These are phyloP conservation scores for Arabidopsis hybrid DNA, from an alignment of 441 rosid species.

Conservation along the genomic window DNA sequence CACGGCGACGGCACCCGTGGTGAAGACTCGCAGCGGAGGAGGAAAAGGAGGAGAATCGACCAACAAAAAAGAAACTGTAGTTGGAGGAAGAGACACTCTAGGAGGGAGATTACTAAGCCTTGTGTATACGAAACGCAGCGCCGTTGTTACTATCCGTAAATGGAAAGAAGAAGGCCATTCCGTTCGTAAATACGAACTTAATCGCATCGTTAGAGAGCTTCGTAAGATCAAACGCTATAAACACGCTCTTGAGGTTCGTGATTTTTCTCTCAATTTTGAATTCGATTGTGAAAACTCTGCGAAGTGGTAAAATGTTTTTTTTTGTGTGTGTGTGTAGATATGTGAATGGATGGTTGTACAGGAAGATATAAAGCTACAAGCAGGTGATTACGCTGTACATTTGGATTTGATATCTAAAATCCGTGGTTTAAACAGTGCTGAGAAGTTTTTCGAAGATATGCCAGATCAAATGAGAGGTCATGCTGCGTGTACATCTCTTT, in stretches of 20 bases:
- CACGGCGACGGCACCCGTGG: slow-evolving; percentile 1
- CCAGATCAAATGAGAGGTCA: slow-evolving; percentile 75
- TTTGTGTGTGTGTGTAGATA: slow-evolving; percentile 51
- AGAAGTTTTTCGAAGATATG: slow-evolving; percentile 86
- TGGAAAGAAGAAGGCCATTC: slow-evolving; percentile 84
- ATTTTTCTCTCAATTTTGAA: slow-evolving; percentile 3
- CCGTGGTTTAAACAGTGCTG: slow-evolving; percentile 73
- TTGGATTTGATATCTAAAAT: slow-evolving; percentile 84
- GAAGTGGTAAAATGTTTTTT: background rate
- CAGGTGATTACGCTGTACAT: slow-evolving; percentile 92
- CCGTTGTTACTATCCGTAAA: slow-evolving; percentile 67
- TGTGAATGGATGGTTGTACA: slow-evolving; percentile 89
- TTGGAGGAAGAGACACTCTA: slow-evolving; percentile 58
- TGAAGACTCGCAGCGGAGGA: slow-evolving; percentile 21
- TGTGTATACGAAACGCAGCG: slow-evolving; percentile 77
- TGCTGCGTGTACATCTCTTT: slow-evolving; percentile 78
- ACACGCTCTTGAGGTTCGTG: slow-evolving; percentile 85
- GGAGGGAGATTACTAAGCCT: slow-evolving; percentile 79
- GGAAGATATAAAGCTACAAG: slow-evolving; percentile 67
- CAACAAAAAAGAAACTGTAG: slow-evolving; percentile 15
- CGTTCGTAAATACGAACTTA: slow-evolving; percentile 85
- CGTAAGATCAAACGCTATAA: slow-evolving; percentile 87
- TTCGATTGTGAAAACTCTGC: background rate
- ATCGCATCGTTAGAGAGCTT: slow-evolving; percentile 84
- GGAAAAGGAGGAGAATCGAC: background rate